Base-by-base conservation (phyloP, 176 grass and related monocot species). In the Ananas comosus region DNA sequence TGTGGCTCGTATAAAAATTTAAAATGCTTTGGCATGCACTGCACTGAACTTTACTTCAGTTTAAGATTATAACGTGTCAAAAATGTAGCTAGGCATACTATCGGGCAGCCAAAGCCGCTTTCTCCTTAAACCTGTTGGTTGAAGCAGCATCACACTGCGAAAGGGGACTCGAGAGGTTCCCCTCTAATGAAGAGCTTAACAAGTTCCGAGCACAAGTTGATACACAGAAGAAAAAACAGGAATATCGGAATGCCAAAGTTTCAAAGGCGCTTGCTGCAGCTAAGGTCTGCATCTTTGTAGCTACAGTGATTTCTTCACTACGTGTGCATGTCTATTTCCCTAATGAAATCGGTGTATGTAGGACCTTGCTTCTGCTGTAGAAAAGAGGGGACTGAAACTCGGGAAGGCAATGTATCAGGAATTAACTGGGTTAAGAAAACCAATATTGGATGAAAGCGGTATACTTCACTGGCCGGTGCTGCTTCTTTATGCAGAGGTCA, bases 401-500 rank as follows among this genome's bases (percentile, higher is more conserved):
- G 86, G 93, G 63, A 87, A 90, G 77, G 80, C 82, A 50, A 25
- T 22, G 2, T 97, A 82, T 73, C 86, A 92, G 69, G 87, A 93
- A n/a, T 69, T 90, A 0, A 92, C 86, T 0, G 89, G 93, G 51
- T 25, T 83, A 13, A 83, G 81, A 71, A 92, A 92, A 75, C 89
- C 82, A 12, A 74, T 63, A 42, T 42, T 97, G 63, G 94, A 97
- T 78, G 74, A 75, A 63, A 79, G 81, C 18, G 69, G 80, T 2
- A 53, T 92, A 86, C 82, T 97, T 68, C 94, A 92, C 72, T 93
- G 94, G 89, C 84, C 94, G 4, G 84, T 97, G 75, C 71, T 93
- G 77, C 69, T 93, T 48, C 89, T 97, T 64, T 92, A 97, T 67
- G 82, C 89, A 13, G 89, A 97, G 80, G 86, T 79, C 76, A 92